Base-by-base conservation (phyloP, 495 filamentous ascomycete genomes). In the Sphaerosporella brunnea region DNA sequence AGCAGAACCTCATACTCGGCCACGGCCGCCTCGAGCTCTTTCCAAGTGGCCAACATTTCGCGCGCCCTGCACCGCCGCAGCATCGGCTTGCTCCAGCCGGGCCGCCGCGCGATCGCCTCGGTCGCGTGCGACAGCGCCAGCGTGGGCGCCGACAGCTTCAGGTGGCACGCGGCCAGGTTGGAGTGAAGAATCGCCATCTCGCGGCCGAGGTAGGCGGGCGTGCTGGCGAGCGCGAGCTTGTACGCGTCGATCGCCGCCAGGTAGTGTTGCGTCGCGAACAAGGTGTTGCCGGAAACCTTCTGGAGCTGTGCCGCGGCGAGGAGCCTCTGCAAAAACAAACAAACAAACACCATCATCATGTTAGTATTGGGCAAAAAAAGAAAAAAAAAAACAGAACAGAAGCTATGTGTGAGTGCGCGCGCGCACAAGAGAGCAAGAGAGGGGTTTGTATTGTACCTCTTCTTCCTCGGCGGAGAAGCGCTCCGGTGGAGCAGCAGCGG, bases 91-190 rank as follows among this genome's bases (percentile, higher is more conserved):
- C 73, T 71, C 36, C 82, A 74, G 26, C 94, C 82, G 36, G 82
- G 75, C n/a, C 73, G 64, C 2, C 72, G 68, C 15, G 88, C 80
- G 2, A 97, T 61, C 18, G 83, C 79, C 4, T 73, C 66, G 0
- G 74, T 81, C 11, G 90, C 88, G 16, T 72, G 66, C 24, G 78
- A 78, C 35, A 87, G 69, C 4, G 84, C 82, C 7, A 78, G 77
- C 51, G 90, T 90, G 78, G 85, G 94, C 49, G 88, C 80, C 38
- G 78, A 70, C 2, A 94, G 68, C 60, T 92, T 92, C 50, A 95
- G 59, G 51, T 93, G 78, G 58, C 84, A 93, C n/a, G 85, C 90
- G 2, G 88, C 71, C 49, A 94, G 75, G 66, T 96, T 96, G 63
- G 77, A 80, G 25, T 75, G 77, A 10, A 95, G 69, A 9, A 93